phyloP scores from a whole-genome alignment of 192 early-diverging fungal genomes.

The Coemansia sp. region DNA sequence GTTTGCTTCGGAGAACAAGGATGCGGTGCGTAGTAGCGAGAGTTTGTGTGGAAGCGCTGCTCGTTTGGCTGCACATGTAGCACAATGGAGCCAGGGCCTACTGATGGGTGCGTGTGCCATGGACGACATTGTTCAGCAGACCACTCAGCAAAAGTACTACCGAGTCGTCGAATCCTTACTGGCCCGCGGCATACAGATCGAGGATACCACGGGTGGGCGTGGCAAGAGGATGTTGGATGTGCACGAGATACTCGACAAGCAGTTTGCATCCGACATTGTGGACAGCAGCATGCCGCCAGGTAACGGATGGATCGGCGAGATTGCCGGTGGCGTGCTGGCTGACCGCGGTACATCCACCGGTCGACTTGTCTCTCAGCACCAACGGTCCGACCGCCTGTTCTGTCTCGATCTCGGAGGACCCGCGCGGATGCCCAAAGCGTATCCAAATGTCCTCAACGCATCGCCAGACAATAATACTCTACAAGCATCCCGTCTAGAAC shows the following conservation, averaged over 20 bases:
- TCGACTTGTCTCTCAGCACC: constrained; percentile 6
- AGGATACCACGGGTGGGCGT: neutral
- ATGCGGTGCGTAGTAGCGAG: constrained; percentile 3
- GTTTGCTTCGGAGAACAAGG: constrained; percentile 13
- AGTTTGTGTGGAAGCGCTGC: constrained; percentile 17
- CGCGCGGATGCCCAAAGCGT: constrained; percentile 16
- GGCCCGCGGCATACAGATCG: constrained; percentile 20
- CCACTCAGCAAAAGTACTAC: constrained; percentile 34
- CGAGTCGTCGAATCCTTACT: constrained; percentile 25
- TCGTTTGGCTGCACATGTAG: constrained; percentile 24
- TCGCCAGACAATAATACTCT: too few species aligned
- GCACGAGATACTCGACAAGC: constrained; percentile 5
- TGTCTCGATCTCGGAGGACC: neutral
- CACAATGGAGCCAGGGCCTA: constrained; percentile 33
- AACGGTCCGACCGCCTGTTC: constrained; percentile 3
- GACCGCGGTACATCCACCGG: constrained; percentile 33
- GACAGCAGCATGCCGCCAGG: constrained; percentile 14
- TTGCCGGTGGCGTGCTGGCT: constrained; percentile 27
- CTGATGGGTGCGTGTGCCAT: constrained; percentile 12
- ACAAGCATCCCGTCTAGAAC: too few species aligned
- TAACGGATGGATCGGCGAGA: neutral
- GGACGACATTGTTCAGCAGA: constrained; percentile 30
- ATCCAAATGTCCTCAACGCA: too few species aligned
- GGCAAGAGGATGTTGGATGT: neutral
- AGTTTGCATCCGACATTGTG: too few species aligned